These are phyloP conservation scores for Chaetomium sp. DNA, from an alignment of 2,329 filamentous ascomycete genomes.

Conservation along the genomic window DNA sequence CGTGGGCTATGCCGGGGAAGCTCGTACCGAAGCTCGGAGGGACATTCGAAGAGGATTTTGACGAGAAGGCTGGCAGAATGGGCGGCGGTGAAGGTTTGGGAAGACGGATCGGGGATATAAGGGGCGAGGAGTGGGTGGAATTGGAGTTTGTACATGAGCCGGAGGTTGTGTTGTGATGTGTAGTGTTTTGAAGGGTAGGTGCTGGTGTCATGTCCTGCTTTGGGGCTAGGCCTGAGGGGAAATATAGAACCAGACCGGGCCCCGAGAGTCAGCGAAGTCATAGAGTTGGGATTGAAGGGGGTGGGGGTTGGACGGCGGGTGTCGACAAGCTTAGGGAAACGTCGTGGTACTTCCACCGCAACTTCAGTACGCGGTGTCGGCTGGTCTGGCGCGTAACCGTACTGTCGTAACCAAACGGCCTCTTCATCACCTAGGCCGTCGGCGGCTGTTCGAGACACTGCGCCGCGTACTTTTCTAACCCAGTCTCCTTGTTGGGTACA, in stretches of 20 bases:
- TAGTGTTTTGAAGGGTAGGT: neutral
- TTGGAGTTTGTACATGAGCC: neutral
- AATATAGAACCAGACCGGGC: neutral
- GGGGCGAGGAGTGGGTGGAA: neutral
- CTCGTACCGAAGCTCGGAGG: neutral
- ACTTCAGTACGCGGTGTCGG: neutral
- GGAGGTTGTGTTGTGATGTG: neutral
- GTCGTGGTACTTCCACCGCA: neutral
- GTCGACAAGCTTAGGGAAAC: constrained; percentile 1
- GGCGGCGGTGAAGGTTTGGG: neutral
- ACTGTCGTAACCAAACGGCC: neutral
- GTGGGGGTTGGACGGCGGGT: neutral
- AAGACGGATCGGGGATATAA: neutral
- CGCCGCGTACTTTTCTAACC: neutral
- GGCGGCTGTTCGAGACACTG: neutral
- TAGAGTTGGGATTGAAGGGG: neutral
- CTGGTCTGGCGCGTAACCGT: neutral
- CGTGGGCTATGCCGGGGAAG: neutral
- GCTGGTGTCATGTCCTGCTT: neutral
- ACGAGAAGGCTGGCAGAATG: neutral
- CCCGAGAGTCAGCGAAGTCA: neutral
- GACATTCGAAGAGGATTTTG: neutral
- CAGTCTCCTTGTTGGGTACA: too few species aligned
- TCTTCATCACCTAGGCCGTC: neutral
- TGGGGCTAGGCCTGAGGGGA: neutral